phyloP scores from a whole-genome alignment of 441 rosid species.

The Arabidopsis hybrid region DNA sequence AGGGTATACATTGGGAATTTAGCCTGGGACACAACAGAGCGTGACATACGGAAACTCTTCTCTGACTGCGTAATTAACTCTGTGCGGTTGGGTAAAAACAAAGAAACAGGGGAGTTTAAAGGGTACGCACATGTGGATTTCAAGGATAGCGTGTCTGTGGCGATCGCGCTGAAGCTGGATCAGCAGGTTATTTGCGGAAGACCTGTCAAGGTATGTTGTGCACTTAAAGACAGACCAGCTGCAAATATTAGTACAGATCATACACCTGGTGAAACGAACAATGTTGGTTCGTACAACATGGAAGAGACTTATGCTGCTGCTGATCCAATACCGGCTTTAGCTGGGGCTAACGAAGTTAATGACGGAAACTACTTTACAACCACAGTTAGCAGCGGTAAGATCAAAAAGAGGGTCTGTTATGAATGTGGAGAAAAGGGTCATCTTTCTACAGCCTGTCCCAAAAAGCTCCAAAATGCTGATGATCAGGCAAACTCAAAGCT shows the following conservation, averaged over 20 bases:
- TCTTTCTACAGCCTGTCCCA: slow-evolving; percentile 80
- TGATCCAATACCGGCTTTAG: slow-evolving; percentile 44
- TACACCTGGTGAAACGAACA: slow-evolving; percentile 27
- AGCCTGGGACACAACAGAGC: slow-evolving; percentile 88
- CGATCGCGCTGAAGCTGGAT: slow-evolving; percentile 83
- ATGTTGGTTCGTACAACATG: slow-evolving; percentile 16
- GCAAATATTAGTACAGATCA: slow-evolving; percentile 20
- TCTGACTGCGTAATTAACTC: slow-evolving; percentile 72
- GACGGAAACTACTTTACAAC: slow-evolving; percentile 23
- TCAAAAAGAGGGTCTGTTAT: slow-evolving; percentile 78
- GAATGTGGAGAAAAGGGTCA: slow-evolving; percentile 91
- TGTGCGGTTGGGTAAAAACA: slow-evolving; percentile 75
- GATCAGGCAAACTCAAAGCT: slow-evolving; percentile 24
- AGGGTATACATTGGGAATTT: slow-evolving; percentile 84
- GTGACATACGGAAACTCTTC: slow-evolving; percentile 71
- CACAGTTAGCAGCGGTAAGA: slow-evolving; percentile 48
- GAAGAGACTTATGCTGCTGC: slow-evolving; percentile 44
- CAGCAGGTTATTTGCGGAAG: slow-evolving; percentile 75
- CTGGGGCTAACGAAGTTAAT: slow-evolving; percentile 22
- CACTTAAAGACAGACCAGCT: slow-evolving; percentile 64
- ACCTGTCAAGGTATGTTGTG: slow-evolving; percentile 86
- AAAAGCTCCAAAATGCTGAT: slow-evolving; percentile 48
- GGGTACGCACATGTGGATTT: slow-evolving; percentile 93
- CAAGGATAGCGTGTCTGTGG: slow-evolving; percentile 61
- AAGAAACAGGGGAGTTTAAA: slow-evolving; percentile 81